phyloP scores from a whole-genome alignment of 2,329 filamentous ascomycete species.

The Aaosphaeria arxii region DNA sequence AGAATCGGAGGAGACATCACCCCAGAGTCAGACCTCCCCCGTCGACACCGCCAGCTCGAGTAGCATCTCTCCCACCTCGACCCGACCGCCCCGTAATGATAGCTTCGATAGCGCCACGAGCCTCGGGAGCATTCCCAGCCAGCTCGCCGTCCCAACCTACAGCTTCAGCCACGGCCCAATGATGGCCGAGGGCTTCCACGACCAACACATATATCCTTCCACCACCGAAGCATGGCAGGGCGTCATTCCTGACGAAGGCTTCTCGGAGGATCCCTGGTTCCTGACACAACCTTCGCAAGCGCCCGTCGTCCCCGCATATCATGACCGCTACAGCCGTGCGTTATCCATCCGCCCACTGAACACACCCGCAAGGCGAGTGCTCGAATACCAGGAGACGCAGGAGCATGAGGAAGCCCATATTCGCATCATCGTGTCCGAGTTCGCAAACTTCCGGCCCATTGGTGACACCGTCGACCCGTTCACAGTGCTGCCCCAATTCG shows the following conservation, averaged over 20 bases:
- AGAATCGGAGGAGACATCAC: slow-evolving; percentile 3
- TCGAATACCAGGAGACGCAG: slow-evolving; percentile 15
- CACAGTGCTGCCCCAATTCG: slow-evolving; percentile 17
- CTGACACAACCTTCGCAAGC: not conserved
- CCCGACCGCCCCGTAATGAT: not conserved
- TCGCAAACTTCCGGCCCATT: slow-evolving; percentile 10
- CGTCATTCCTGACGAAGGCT: slow-evolving; percentile 1
- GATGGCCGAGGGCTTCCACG: slow-evolving; percentile 1
- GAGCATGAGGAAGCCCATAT: slow-evolving; percentile 11
- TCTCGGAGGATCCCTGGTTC: not conserved
- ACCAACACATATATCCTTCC: slow-evolving; percentile 4
- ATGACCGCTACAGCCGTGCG: slow-evolving; percentile 4
- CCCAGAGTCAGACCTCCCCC: not conserved
- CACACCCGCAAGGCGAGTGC: slow-evolving; percentile 4
- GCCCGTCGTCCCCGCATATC: not conserved
- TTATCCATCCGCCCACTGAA: slow-evolving; percentile 2
- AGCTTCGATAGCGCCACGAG: too few species aligned
- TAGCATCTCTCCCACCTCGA: not conserved
- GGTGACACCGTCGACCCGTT: slow-evolving; percentile 21
- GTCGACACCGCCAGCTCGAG: too few species aligned
- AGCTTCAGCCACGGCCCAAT: not conserved
- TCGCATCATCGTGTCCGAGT: slow-evolving; percentile 9
- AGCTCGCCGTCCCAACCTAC: not conserved
- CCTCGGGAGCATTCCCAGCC: not conserved
- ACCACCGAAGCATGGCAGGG: slow-evolving; percentile 3